A percentile compares a stretch with the other conserved stretches of the same genome.
Conservation (phyloP, 176 grass and related monocot genomes). For the Aegilops bicornis region DNA sequence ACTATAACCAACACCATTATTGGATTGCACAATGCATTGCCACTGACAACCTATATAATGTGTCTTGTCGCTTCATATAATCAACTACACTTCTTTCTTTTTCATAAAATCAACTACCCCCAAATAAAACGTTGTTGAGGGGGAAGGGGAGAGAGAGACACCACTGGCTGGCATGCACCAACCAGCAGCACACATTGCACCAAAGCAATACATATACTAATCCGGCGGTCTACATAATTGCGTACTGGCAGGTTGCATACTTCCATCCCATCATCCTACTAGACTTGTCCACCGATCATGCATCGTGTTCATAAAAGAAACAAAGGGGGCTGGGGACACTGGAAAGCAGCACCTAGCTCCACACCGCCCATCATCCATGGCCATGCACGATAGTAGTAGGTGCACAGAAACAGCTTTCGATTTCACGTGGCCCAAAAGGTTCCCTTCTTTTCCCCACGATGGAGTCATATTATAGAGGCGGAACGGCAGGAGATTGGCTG, state of each 20-base stretch:
- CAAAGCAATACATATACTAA: background rate
- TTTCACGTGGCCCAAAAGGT: conserved; percentile 51
- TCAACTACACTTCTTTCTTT: background rate
- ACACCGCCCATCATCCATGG: background rate
- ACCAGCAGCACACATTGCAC: background rate
- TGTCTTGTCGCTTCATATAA: background rate
- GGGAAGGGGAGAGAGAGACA: background rate
- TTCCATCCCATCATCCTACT: background rate
- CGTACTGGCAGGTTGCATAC: conserved; percentile 5
- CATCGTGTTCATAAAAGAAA: background rate
- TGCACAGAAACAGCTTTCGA: conserved; percentile 26
- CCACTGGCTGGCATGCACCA: background rate
- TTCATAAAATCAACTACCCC: background rate
- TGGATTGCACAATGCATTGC: background rate
- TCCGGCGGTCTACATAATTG: conserved; percentile 20
- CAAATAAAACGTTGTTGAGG: background rate
- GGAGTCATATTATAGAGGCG: conserved; percentile 51
- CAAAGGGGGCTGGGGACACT: background rate
- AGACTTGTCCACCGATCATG: conserved; percentile 9
- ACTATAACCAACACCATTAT: background rate
- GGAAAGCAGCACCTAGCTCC: conserved; percentile 5
- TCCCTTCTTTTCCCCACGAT: conserved; percentile 7
- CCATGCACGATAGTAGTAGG: background rate
- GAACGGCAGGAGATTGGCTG: conserved; percentile 21
- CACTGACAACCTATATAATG: background rate